Base-by-base conservation (phyloP, 208 protist species). In the Acanthamoeba royreba region DNA sequence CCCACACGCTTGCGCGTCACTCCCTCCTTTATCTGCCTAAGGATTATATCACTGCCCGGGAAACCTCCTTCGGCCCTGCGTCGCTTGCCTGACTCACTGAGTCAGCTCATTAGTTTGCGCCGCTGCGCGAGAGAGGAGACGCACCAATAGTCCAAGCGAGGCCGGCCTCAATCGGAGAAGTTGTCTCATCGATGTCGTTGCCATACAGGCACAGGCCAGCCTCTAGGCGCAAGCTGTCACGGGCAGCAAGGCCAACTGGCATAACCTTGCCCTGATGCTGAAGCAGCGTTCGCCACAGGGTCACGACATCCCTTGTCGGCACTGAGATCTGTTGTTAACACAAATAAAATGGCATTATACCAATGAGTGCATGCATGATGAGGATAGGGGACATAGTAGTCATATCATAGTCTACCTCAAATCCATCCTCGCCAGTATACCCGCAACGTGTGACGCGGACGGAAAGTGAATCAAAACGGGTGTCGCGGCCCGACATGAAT, bases 341-440 rank as follows among this genome's bases (percentile, higher is more conserved):
- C 13, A 83, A 42, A 28, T 11, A 83, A 28, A 83, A 35, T 47
- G 22, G 49, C 25, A 11, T 1, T 52, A 40, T 33, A 43, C 25
- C 3, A 83, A 19, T 3, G 72, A 17, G 25, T 7, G 28, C 72
- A 4, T 28, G 38, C 43, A 17, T 9, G n/a, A 8, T 7, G 4
- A 93, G 31, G 40, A 47, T 61, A 25, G 22, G 45, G 17, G 5
- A 4, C 63, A 31, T 95, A 93, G 42, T 95, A 69, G 13, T 42
- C 49, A n/a, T 97, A 97, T 0, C 96, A n/a, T n/a, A n/a, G n/a
- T n/a, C 93, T 43, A 99, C 99, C 96, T 99, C 99, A 94, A 99
- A 99, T 45, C 99, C 99, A 95, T 99, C 99, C 96, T 99, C 99
- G 77, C 99, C 99, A 13, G 99, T 99, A 97, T 99, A 99, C 45